Percentiles rank a stretch among this genome's conserved stretches.
These are phyloP conservation scores for Coelastrella sp. DNA, from an alignment of 139 green algal species.

Conservation along the genomic window DNA sequence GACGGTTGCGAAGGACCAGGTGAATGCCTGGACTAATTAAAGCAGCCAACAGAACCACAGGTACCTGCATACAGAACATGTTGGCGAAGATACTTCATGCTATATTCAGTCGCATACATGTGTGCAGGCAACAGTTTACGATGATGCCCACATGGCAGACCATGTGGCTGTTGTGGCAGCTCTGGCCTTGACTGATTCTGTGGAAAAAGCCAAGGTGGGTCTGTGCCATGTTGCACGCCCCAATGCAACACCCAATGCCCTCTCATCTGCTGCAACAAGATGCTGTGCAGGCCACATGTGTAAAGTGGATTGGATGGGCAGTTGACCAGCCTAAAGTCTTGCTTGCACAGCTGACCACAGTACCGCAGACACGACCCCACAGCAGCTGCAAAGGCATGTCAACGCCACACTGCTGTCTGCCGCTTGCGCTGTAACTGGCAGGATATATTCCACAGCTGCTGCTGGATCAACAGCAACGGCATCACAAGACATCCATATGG, in stretches of 20 bases:
- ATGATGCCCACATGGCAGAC: conserved; percentile 74
- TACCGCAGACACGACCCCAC: too few relatives aligned
- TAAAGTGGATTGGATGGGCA: too few relatives aligned
- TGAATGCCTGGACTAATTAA: not conserved
- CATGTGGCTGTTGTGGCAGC: conserved; percentile 68
- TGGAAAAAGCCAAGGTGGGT: conserved; percentile 15
- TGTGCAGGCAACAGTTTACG: conserved; percentile 72
- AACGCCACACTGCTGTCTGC: not conserved
- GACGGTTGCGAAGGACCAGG: conserved; percentile 70
- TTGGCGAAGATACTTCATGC: not conserved
- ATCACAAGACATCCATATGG: conserved; percentile 53
- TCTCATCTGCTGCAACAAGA: too few relatives aligned
- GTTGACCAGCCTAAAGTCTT: too few relatives aligned
- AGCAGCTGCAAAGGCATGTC: too few relatives aligned
- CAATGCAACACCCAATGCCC: too few relatives aligned
- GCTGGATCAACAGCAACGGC: conserved; percentile 55
- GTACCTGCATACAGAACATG: not conserved
- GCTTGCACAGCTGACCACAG: too few relatives aligned
- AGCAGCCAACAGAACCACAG: too few relatives aligned
- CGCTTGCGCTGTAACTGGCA: not conserved
- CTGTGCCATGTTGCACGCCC: not conserved
- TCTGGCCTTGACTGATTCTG: not conserved
- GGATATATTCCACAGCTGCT: conserved; percentile 12
- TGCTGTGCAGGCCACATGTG: too few relatives aligned
- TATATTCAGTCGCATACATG: not conserved